Percentiles rank a stretch among this genome's conserved stretches.
Evolutionary conservation across 768 basidiomycete genomes (phyloP).

Genomic region (Lentinula sp.): DNA sequence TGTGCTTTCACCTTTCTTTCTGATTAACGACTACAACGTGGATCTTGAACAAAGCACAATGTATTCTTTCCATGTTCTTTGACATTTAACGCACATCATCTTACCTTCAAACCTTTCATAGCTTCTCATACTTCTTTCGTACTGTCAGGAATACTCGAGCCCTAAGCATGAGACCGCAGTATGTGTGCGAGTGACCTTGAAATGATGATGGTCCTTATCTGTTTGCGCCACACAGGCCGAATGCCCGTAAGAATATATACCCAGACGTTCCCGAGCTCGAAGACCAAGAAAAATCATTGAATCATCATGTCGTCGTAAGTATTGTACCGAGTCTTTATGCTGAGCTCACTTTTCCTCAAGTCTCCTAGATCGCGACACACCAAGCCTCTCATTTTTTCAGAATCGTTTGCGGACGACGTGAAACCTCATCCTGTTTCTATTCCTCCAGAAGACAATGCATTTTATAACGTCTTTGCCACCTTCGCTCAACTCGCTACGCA

Average conservation of each 20-base stretch:
- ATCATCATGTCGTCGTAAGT: background rate
- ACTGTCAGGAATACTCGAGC: no score
- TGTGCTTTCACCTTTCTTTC: no score
- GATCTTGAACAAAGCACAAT: background rate
- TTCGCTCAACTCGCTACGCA: background rate
- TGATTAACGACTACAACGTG: no score
- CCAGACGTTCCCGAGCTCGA: background rate
- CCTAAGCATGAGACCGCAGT: background rate
- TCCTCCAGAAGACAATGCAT: background rate
- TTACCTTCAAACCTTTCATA: background rate
- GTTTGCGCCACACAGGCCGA: background rate
- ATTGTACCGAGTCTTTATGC: background rate
- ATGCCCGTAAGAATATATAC: background rate
- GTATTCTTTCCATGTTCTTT: background rate
- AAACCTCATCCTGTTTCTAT: background rate
- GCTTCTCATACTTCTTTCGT: background rate
- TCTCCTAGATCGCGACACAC: background rate
- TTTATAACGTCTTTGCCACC: background rate
- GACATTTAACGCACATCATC: background rate
- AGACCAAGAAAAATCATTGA: background rate
- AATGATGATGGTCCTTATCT: background rate
- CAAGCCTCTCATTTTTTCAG: background rate
- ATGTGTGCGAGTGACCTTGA: background rate
- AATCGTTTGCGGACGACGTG: background rate
- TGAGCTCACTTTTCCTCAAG: background rate